phyloP scores from a whole-genome alignment of 2,329 filamentous ascomycete species.

The Aspergillus tamarii region DNA sequence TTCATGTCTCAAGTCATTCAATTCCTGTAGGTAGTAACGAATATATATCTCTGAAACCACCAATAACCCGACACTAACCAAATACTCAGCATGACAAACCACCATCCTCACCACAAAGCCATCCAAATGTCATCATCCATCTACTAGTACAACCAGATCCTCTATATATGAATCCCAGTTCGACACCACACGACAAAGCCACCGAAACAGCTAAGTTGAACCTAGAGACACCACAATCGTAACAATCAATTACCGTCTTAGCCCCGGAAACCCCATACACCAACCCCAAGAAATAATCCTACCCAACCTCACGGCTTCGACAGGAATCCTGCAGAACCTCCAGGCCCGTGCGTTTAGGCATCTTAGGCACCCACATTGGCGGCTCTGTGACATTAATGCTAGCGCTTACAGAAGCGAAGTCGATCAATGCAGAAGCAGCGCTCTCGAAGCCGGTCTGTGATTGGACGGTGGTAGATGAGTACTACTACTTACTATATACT shows the following conservation, averaged over 20 bases:
- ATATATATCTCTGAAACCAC: too few relatives aligned
- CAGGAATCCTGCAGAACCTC: neutral
- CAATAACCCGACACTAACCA: neutral
- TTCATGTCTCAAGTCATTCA: too few relatives aligned
- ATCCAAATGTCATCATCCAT: neutral
- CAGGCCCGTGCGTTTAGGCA: neutral
- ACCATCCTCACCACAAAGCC: neutral
- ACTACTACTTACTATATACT: neutral
- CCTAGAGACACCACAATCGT: neutral
- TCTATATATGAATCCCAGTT: neutral
- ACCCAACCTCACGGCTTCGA: neutral
- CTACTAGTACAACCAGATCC: neutral
- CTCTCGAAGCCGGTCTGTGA: neutral
- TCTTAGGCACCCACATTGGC: neutral
- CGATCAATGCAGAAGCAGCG: neutral
- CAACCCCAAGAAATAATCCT: too few relatives aligned
- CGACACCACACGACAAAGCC: neutral
- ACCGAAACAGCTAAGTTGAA: neutral
- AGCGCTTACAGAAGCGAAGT: neutral
- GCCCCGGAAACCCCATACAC: too few relatives aligned
- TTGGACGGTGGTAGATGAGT: neutral
- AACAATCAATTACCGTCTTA: neutral
- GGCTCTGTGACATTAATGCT: neutral
- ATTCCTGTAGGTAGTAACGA: too few relatives aligned
- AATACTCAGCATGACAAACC: neutral